phyloP scores from a whole-genome alignment of 345 rosid genomes.

The Eucalyptus fibrosa region DNA sequence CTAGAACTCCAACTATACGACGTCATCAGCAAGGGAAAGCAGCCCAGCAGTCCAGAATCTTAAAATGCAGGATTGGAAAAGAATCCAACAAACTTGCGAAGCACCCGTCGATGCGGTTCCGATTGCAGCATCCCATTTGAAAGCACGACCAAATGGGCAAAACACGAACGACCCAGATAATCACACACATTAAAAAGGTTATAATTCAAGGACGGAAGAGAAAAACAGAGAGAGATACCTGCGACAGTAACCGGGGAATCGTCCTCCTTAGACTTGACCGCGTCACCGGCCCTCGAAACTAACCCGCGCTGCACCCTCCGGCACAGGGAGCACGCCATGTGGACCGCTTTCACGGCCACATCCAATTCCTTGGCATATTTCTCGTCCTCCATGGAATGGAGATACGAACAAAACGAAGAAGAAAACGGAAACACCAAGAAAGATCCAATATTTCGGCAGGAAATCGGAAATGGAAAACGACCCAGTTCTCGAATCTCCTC shows the following conservation, averaged over 20 bases:
- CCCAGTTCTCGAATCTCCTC: background rate
- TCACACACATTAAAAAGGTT: background rate
- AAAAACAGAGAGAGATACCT: slow-evolving; percentile 16
- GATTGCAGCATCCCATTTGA: background rate
- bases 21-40: background rate
- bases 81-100: background rate
- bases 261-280: slow-evolving; percentile 65
- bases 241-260: slow-evolving; percentile 93
- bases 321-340: slow-evolving; percentile 73
- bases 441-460: background rate
- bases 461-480: background rate
- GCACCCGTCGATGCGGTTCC: background rate
- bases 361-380: slow-evolving; percentile 46
- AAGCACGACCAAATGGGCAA: background rate
- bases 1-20: background rate
- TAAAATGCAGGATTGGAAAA: background rate
- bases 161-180: background rate
- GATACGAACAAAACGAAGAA: background rate
- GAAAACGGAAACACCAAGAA: background rate
- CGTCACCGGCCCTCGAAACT: slow-evolving; percentile 10
- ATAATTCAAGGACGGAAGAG: background rate
- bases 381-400: background rate
- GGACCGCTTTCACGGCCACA: slow-evolving; percentile 71
- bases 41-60: background rate
- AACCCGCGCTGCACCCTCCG: slow-evolving; percentile 59